Conservation (phyloP, 2,329 filamentous ascomycete genomes). For the Chaetomium sp. region DNA sequence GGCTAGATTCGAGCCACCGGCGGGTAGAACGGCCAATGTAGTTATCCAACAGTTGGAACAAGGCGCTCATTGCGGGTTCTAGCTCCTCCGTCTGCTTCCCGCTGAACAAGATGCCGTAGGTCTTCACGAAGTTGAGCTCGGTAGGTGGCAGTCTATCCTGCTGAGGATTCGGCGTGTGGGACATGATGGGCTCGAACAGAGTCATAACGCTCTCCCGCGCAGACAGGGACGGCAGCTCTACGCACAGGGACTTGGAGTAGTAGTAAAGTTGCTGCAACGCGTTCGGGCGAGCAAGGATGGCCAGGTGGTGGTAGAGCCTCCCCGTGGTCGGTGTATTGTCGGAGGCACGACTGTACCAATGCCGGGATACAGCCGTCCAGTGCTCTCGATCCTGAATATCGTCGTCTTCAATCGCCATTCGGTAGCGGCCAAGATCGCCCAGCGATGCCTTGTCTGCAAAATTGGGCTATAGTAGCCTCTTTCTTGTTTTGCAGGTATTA, state of each 20-base stretch:
- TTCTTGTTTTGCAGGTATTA: too few relatives aligned
- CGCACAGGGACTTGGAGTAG: slow-evolving; percentile 71
- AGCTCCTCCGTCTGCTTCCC: too few relatives aligned
- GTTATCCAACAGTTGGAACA: too few relatives aligned
- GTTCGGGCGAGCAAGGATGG: slow-evolving; percentile 72
- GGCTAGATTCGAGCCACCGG: too few relatives aligned
- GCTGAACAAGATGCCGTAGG: too few relatives aligned
- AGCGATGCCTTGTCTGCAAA: too few relatives aligned
- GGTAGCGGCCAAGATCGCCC: slow-evolving; percentile 76
- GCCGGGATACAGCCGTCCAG: slow-evolving; percentile 77
- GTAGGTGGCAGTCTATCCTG: slow-evolving; percentile 46
- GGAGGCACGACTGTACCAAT: slow-evolving; percentile 84
- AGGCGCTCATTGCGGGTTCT: too few relatives aligned
- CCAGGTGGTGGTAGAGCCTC: slow-evolving; percentile 84
- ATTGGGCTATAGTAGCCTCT: too few relatives aligned
- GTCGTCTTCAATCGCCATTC: slow-evolving; percentile 89
- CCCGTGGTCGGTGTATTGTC: slow-evolving; percentile 76
- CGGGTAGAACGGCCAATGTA: too few relatives aligned
- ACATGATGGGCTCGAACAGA: slow-evolving; percentile 62
- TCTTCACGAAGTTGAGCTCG: slow-evolving; percentile 65
- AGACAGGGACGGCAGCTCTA: slow-evolving; percentile 66
- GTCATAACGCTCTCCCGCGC: slow-evolving; percentile 71
- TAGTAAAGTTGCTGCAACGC: slow-evolving; percentile 71
- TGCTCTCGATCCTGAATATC: slow-evolving; percentile 73
- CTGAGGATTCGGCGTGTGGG: slow-evolving; percentile 35